Percentiles rank a stretch among this genome's conserved stretches.
phyloP scores from a whole-genome alignment of 164 flowering plant species.

The Brasenia schreberi region DNA sequence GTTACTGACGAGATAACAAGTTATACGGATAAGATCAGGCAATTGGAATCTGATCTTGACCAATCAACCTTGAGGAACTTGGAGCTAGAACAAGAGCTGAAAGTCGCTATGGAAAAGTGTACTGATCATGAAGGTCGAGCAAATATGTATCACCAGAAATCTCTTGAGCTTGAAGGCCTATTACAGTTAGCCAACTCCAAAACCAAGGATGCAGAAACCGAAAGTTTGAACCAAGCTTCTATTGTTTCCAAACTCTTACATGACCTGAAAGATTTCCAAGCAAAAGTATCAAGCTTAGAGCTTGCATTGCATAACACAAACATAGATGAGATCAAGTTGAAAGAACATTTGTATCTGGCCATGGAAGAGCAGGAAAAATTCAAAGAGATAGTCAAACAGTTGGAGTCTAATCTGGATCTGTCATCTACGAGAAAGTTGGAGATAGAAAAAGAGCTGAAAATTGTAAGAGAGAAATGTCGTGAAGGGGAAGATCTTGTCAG shows the following conservation, averaged over 20 bases:
- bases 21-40: slow-evolving; percentile 27
- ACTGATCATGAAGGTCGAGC: slow-evolving; percentile 65
- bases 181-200: slow-evolving; percentile 51
- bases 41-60: slow-evolving; percentile 35
- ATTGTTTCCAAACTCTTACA: slow-evolving; percentile 39
- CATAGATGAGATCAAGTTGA: slow-evolving; percentile 50
- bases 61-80: slow-evolving; percentile 27
- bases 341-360: slow-evolving; percentile 20
- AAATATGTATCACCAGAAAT: slow-evolving; percentile 39
- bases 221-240: background rate
- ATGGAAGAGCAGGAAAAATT: background rate
- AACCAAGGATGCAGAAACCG: slow-evolving; percentile 29
- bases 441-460: slow-evolving; percentile 56
- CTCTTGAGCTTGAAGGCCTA: slow-evolving; percentile 65
- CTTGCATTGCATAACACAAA: slow-evolving; percentile 34
- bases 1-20: slow-evolving; percentile 26
- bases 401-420: background rate
- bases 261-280: slow-evolving; percentile 47
- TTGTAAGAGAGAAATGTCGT: slow-evolving; percentile 35
- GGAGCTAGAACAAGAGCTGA: slow-evolving; percentile 60
- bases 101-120: slow-evolving; percentile 28
- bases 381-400: background rate
- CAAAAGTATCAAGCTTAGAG: slow-evolving; percentile 51
- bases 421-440: slow-evolving; percentile 39
- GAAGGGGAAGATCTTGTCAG: slow-evolving; percentile 5